Evolutionary conservation across 345 rosid genomes (phyloP), one percentile per base, ranked within the genome.

Genomic region (Noccaea bulbosa): DNA sequence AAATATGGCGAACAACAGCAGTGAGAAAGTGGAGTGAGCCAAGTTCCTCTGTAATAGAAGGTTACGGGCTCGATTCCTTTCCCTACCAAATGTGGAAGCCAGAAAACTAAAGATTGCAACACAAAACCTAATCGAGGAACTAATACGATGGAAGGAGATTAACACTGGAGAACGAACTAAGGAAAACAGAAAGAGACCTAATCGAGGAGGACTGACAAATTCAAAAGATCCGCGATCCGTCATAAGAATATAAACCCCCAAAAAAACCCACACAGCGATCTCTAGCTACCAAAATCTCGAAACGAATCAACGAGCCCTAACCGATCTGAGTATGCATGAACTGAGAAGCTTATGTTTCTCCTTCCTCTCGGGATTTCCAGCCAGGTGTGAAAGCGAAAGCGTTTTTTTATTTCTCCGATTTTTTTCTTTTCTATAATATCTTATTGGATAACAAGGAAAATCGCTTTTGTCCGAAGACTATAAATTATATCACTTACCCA

Each of bases 201-300:
- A 77, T 74, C 75, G 84, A 63, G 79, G 84, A 64, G 78, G 81
- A 35, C 75, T 78, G 24, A 8, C 34, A 35, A 77, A 70, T 30
- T 68, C 77, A 62, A 73, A 72, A 44, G 84, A 81, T 52, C 77
- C 70, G 5, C 78, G 87, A 83, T 81, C 81, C 77, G 76, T 83
- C 87, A 81, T 81, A 71, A 62, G 51, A 65, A 30, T 10, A n/a
- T 20, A 38, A 62, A 63, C 59, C 50, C 16, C 22, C 1, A 20
- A 20, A 32, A 44, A 14, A 61, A 38, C 40, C 37, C 40, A 50
- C 41, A 65, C 46, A 52, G 47, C 65, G 68, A 75, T 71, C 74
- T 78, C 60, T 45, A 77, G 72, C 47, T 66, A 35, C 39, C 17
- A 47, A 14, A 55, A 30, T 37, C 67, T 11, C 20, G 30, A 55